These are phyloP conservation scores for Xylaria nigripes DNA, from an alignment of 495 filamentous ascomycete species.

Conservation along the genomic window DNA sequence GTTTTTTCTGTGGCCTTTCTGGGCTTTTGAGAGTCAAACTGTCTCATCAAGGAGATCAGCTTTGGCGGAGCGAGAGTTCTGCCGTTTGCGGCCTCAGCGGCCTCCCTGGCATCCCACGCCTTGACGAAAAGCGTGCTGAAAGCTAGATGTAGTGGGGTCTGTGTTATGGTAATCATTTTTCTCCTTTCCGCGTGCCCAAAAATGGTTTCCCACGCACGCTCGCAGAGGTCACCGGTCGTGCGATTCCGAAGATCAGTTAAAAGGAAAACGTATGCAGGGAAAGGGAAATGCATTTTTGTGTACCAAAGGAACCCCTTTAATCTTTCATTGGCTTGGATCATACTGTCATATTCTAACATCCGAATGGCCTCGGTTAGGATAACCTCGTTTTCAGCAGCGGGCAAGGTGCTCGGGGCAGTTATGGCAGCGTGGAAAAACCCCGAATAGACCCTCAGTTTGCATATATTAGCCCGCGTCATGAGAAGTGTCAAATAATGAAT, in stretches of 20 bases:
- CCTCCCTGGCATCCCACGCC: constrained; percentile 45
- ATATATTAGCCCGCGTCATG: constrained; percentile 41
- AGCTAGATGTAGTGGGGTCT: constrained; percentile 44
- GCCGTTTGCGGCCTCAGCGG: constrained; percentile 35
- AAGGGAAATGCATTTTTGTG: constrained; percentile 43
- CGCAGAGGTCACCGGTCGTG: constrained; percentile 40
- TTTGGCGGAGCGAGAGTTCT: constrained; percentile 32
- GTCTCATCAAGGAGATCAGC: constrained; percentile 34
- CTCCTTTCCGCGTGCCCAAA: constrained; percentile 41
- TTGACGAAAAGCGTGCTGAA: constrained; percentile 44
- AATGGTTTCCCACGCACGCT: constrained; percentile 46
- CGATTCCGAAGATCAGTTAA: constrained; percentile 41
- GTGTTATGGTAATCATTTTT: constrained; percentile 32
- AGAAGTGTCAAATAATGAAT: constrained; percentile 46
- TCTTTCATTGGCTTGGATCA: constrained; percentile 36
- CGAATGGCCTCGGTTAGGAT: constrained; percentile 41
- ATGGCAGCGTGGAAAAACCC: constrained; percentile 25
- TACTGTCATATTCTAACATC: constrained; percentile 46
- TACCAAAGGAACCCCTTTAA: constrained; percentile 47
- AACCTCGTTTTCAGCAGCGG: constrained; percentile 33
- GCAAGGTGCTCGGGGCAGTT: constrained; percentile 20
- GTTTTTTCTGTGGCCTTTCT: constrained; percentile 20
- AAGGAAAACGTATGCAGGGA: constrained; percentile 46
- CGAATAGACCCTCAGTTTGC: constrained; percentile 35
- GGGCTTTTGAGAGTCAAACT: constrained; percentile 20